Percentiles rank a stretch among this genome's conserved stretches.
Evolutionary conservation across 2,329 filamentous ascomycete genomes (phyloP).

Genomic region (Colletotrichum camelliae): DNA sequence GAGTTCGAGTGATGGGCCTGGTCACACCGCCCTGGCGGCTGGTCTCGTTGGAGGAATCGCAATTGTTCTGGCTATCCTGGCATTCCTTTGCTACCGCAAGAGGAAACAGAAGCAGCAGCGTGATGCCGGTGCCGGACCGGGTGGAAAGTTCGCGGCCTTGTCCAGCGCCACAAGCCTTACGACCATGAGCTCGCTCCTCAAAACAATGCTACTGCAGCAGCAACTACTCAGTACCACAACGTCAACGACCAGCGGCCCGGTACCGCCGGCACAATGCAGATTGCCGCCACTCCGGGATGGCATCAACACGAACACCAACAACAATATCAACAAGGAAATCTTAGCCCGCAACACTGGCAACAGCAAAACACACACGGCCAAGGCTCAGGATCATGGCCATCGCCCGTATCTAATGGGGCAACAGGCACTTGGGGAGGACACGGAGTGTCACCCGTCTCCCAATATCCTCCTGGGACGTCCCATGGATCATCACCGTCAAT

Average conservation of each 20-base stretch:
- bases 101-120: conserved; percentile 2
- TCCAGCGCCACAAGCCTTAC: conserved; percentile 19
- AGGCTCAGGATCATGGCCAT: conserved; percentile 3
- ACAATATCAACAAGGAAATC: neutral
- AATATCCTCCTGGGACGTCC: neutral
- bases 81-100: conserved; percentile 8
- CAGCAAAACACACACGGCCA: conserved; percentile 4
- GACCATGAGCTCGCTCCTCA: conserved; percentile 4
- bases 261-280: neutral
- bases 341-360: conserved; percentile 11
- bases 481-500: neutral
- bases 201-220: neutral
- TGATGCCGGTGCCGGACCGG: neutral
- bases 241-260: neutral
- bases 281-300: neutral
- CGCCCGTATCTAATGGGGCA: neutral
- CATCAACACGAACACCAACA: conserved; percentile 5
- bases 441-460: conserved; percentile 5
- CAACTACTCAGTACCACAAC: neutral
- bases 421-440: conserved; percentile 3
- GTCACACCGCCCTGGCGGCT: neutral
- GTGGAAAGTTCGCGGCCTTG: conserved; percentile 13
- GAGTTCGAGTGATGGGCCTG: neutral
- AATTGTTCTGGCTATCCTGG: neutral
- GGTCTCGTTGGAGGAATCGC: neutral